phyloP scores from a whole-genome alignment of 306 rosid genomes.

The Arachis stenosperma region DNA sequence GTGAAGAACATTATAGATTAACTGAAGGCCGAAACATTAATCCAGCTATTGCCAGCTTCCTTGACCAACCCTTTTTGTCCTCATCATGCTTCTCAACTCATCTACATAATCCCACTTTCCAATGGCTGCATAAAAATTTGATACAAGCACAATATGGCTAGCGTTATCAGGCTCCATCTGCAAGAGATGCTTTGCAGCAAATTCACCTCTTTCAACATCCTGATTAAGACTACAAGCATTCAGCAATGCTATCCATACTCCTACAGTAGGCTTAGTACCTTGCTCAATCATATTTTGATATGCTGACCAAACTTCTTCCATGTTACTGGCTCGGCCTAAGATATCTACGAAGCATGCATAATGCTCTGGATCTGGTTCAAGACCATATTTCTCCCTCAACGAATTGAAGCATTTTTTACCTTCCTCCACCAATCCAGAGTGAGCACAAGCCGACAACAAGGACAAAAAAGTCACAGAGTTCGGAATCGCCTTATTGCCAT shows the following conservation, averaged over 20 bases:
- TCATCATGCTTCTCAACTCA: conserved; percentile 56
- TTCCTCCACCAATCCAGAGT: conserved; percentile 65
- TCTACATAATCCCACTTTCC: conserved; percentile 69
- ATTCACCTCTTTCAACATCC: conserved; percentile 57
- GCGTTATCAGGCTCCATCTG: conserved; percentile 58
- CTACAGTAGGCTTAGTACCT: conserved; percentile 47
- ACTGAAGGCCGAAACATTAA: conserved; percentile 35
- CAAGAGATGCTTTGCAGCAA: conserved; percentile 60
- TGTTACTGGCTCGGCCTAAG: conserved; percentile 60
- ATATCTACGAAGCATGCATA: conserved; percentile 63
- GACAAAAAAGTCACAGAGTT: conserved; percentile 62
- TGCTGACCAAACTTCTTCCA: conserved; percentile 57
- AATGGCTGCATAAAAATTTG: conserved; percentile 65
- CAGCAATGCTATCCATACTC: conserved; percentile 61
- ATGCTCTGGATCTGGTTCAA: conserved; percentile 60
- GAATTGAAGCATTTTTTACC: conserved; percentile 53
- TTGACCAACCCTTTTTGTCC: conserved; percentile 56
- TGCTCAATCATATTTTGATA: conserved; percentile 43
- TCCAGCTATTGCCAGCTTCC: conserved; percentile 70
- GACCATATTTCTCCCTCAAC: conserved; percentile 49
- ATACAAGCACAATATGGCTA: conserved; percentile 52
- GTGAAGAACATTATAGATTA: too few relatives aligned
- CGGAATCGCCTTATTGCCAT: conserved; percentile 49
- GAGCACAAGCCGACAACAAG: conserved; percentile 53
- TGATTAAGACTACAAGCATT: conserved; percentile 58